A percentile compares a stretch with the other conserved stretches of the same genome.
Conservation (phyloP, 805 yeast genomes). For the Ogataea kodamae region DNA sequence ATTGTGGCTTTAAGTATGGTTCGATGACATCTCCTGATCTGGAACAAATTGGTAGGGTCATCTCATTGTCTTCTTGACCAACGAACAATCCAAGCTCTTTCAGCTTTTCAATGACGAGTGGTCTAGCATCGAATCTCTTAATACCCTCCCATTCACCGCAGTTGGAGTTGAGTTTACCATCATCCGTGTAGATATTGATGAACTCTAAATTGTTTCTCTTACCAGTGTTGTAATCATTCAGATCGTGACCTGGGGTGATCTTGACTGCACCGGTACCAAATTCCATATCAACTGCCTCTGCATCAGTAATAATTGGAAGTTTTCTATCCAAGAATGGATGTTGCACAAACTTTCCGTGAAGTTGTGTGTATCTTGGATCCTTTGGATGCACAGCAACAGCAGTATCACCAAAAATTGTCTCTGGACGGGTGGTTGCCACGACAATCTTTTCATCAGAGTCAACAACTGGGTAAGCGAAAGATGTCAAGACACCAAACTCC, state of each 20-base stretch:
- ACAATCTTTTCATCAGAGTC: constrained; percentile 80
- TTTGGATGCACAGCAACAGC: constrained; percentile 97
- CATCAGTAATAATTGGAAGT: constrained; percentile 84
- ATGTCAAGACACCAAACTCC: constrained; percentile 96
- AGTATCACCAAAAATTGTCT: constrained; percentile 96
- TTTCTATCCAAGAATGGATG: constrained; percentile 88
- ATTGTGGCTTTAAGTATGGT: constrained; percentile 96
- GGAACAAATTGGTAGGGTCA: constrained; percentile 91
- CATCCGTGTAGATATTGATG: constrained; percentile 87
- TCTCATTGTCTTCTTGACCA: constrained; percentile 90
- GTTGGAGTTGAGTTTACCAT: constrained; percentile 83
- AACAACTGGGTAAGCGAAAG: constrained; percentile 87
- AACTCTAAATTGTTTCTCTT: constrained; percentile 87
- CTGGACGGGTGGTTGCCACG: constrained; percentile 99
- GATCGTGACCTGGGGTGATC: constrained; percentile 98
- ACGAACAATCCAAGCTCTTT: constrained; percentile 69
- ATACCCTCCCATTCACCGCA: constrained; percentile 92
- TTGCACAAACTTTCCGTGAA: constrained; percentile 87
- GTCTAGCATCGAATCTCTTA: constrained; percentile 93
- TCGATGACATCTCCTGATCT: constrained; percentile 97
- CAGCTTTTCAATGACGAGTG: constrained; percentile 74
- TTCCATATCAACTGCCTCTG: constrained; percentile 97
- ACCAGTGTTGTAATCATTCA: constrained; percentile 95
- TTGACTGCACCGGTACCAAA: constrained; percentile 99
- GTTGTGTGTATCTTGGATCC: constrained; percentile 86